Evolutionary conservation across 2,329 filamentous ascomycete genomes (phyloP).

Genomic region (Fusarium duplospermum): DNA sequence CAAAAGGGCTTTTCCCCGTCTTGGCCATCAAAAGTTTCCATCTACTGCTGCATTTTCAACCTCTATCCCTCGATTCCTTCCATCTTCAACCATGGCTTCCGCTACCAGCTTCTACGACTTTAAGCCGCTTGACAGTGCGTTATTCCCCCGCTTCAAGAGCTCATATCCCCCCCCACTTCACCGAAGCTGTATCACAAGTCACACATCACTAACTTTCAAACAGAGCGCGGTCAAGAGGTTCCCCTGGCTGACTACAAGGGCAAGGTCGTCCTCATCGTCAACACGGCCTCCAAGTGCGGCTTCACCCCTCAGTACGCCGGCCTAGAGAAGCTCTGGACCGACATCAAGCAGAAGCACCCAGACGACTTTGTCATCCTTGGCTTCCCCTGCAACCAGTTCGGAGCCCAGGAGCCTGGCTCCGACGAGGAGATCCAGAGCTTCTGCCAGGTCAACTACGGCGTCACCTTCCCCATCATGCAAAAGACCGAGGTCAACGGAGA

Average conservation of each 20-base stretch:
- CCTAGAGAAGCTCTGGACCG: constrained; percentile 91
- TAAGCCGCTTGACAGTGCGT: constrained; percentile 82
- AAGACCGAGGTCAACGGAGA: constrained; percentile 96
- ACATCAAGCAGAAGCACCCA: constrained; percentile 73
- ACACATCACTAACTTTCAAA: constrained; percentile 24
- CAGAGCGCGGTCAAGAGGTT: constrained; percentile 73
- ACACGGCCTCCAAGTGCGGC: constrained; percentile 98
- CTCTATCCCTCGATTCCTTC: constrained; percentile 9
- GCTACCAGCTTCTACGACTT: constrained; percentile 79
- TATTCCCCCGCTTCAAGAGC: constrained; percentile 38
- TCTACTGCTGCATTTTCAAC: constrained; percentile 9
- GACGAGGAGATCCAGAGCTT: constrained; percentile 85
- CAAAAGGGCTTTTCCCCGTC: not conserved
- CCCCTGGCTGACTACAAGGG: constrained; percentile 79
- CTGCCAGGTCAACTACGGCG: constrained; percentile 93
- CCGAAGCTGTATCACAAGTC: not conserved
- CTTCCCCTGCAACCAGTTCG: constrained; percentile 99
- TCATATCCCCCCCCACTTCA: not conserved
- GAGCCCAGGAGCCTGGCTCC: constrained; percentile 85
- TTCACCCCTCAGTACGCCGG: constrained; percentile 96
- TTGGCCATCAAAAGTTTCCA: constrained; percentile 9
- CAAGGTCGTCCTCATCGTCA: constrained; percentile 96
- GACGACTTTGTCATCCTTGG: constrained; percentile 89
- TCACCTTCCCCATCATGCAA: constrained; percentile 88
- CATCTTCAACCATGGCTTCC: constrained; percentile 51